Base-by-base conservation (phyloP, 164 flowering plant genomes). In the Pachysandra terminalis region DNA sequence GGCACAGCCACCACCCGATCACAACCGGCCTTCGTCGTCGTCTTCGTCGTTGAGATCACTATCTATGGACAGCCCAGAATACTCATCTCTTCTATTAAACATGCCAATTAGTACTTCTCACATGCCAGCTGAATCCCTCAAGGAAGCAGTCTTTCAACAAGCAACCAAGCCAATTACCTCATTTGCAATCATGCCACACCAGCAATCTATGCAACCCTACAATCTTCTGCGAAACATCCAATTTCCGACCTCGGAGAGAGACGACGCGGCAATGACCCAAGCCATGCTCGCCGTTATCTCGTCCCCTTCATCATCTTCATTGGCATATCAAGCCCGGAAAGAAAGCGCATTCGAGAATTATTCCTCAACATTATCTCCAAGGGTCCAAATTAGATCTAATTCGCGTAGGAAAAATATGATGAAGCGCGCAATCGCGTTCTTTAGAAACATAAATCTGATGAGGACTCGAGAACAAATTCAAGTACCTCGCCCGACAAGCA, bases 211-310 rank as follows among this genome's bases (percentile, higher is more conserved):
- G 63, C 74, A 81, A 49, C 52, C 78, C n/a, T 59, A 66, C 24
- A 41, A 51, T 15, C 68, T 27, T 35, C 32, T 56, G 3, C 53
- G 68, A 6, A 73, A 54, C 61, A 35, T 66, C 37, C 74, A 59
- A 32, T 70, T 81, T 69, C 82, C 79, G 21, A 68, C 27, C 21
- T 57, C 67, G 12, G 81, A 78, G 28, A 73, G 64, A 8, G 84
- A 79, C 23, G 81, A 89, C 40, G 87, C 78, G 0, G 84, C 77
- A 21, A 79, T 90, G 74, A 77, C 90, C 10, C 79, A 72, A 72
- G 92, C 96, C 41, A 77, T 89, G 41, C 79, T 90, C 3, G 86
- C 89, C 0, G 87, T 89, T 35, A 62, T 90, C 9, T 83, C 93
- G 32, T 81, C 90, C 15, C 62, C 85, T 17, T 56, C 86, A 48